Evolutionary conservation across 176 grass and related monocot genomes (phyloP).

Genomic region (Carex myosuroides): DNA sequence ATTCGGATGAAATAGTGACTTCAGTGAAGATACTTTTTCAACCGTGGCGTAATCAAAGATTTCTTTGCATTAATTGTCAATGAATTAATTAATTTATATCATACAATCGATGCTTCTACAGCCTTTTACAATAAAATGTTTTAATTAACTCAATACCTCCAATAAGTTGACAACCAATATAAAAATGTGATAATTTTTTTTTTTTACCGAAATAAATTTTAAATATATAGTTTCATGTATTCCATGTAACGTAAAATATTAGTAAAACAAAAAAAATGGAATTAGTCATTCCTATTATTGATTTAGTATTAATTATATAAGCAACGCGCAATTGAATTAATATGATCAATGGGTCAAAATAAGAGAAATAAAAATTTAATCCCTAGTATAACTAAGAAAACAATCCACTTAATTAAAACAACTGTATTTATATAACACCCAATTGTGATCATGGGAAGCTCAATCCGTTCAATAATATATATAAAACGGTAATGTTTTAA

Average conservation of each 20-base stretch:
- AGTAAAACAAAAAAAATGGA: background rate
- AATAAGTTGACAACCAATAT: background rate
- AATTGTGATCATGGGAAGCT: background rate
- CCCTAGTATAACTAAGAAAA: background rate
- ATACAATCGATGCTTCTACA: background rate
- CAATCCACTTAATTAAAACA: too few species aligned
- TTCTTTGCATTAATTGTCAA: background rate
- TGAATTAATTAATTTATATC: background rate
- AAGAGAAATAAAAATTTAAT: background rate
- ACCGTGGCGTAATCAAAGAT: background rate
- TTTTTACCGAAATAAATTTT: background rate
- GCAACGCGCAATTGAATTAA: background rate
- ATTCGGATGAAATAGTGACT: background rate
- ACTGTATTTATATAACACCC: too few species aligned
- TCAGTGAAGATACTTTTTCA: background rate
- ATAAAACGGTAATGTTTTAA: background rate
- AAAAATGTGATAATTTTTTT: background rate
- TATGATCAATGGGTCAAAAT: background rate
- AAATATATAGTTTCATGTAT: background rate
- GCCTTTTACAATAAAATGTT: background rate
- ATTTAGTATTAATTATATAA: background rate
- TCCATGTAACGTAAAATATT: background rate
- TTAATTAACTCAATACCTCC: background rate
- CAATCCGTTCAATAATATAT: background rate
- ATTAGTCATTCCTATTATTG: background rate